These are phyloP conservation scores for Backusella psychrophila DNA, from an alignment of 192 early-diverging fungal genomes.

Conservation along the genomic window DNA sequence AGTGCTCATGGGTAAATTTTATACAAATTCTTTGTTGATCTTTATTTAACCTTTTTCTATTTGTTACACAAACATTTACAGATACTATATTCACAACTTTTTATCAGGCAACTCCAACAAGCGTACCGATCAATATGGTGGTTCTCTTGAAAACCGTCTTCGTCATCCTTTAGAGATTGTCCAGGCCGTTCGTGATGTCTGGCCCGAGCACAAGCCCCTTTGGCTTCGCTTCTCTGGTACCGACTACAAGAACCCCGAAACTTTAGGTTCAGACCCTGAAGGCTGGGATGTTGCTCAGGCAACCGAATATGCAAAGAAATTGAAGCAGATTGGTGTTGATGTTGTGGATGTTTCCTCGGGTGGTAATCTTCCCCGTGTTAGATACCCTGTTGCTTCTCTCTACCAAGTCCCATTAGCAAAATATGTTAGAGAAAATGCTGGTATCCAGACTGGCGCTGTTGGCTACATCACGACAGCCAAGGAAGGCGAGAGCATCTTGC, in stretches of 20 bases:
- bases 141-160: constrained; percentile 84
- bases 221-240: constrained; percentile 83
- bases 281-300: constrained; percentile 79
- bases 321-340: constrained; percentile 77
- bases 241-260: constrained; percentile 60
- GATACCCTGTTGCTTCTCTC: constrained; percentile 20
- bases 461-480: constrained; percentile 63
- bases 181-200: constrained; percentile 55
- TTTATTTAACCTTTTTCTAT: constrained; percentile 47
- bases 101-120: constrained; percentile 82
- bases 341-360: constrained; percentile 80
- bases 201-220: constrained; percentile 80
- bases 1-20: constrained; percentile 70
- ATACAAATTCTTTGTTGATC: neutral
- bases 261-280: constrained; percentile 39
- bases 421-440: constrained; percentile 54
- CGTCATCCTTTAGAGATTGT: constrained; percentile 74
- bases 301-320: constrained; percentile 53
- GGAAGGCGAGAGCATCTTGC: constrained; percentile 70
- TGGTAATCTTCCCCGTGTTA: constrained; percentile 46
- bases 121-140: constrained; percentile 92
- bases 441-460: constrained; percentile 62
- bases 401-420: constrained; percentile 77
- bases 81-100: constrained; percentile 84
- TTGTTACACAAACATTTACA: constrained; percentile 68